These are phyloP conservation scores for Cytospora schulzeri DNA, from an alignment of 2,329 filamentous ascomycete species.

Conservation along the genomic window DNA sequence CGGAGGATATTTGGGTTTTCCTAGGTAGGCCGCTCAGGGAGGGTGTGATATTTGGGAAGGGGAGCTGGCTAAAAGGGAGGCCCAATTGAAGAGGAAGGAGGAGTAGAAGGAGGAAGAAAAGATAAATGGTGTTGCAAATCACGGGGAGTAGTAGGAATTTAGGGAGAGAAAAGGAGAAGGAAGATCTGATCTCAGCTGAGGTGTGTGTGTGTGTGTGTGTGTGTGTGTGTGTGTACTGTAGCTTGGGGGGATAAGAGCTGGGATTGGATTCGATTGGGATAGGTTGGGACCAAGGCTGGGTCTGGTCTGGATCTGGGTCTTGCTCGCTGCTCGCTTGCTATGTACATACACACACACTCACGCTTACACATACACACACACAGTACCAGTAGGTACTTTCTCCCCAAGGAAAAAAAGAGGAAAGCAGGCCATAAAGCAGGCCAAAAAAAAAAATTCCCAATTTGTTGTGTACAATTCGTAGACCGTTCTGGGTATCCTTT, in stretches of 20 bases:
- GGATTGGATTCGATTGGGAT: too few relatives aligned
- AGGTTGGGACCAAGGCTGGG: conserved; percentile 7
- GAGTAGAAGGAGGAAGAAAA: not conserved
- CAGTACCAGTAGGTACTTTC: not conserved
- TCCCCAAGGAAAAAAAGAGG: not conserved
- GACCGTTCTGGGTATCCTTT: conserved; percentile 3
- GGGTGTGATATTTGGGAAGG: conserved; percentile 8
- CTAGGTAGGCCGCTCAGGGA: not conserved
- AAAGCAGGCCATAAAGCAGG: too few relatives aligned
- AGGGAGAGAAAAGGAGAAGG: conserved; percentile 1
- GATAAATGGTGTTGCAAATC: conserved; percentile 2
- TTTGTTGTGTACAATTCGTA: not conserved
- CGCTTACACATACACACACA: not conserved
- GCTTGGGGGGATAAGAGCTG: too few relatives aligned
- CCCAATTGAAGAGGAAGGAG: conserved; percentile 6
- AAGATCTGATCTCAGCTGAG: not conserved
- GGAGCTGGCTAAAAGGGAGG: not conserved
- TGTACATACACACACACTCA: too few relatives aligned
- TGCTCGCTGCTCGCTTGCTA: too few relatives aligned
- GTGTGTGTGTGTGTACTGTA: too few relatives aligned
- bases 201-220: too few relatives aligned
- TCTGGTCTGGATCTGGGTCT: too few relatives aligned
- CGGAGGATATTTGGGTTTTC: not conserved
- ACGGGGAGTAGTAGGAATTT: conserved; percentile 4
- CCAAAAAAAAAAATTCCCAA: not conserved